Percentiles rank a stretch among this genome's conserved stretches.
These are phyloP conservation scores for Iris macrosiphon DNA, from an alignment of 106 monocot genomes.

Conservation along the genomic window DNA sequence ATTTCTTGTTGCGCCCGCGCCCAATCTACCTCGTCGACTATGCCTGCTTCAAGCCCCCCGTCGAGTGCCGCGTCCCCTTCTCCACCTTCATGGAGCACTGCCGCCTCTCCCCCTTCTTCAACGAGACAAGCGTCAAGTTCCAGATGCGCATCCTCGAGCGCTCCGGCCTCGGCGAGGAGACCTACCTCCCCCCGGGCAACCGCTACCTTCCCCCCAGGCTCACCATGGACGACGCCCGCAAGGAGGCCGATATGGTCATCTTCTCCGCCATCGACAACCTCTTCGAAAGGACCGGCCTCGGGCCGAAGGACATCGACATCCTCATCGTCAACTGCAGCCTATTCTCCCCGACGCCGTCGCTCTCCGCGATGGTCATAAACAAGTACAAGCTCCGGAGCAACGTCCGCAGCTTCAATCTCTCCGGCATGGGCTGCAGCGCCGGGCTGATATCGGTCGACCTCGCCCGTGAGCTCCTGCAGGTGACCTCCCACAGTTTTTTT, in stretches of 20 bases:
- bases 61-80: slow-evolving; percentile 46
- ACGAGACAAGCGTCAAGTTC: slow-evolving; percentile 28
- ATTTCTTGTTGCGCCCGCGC: slow-evolving; percentile 28
- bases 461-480: slow-evolving; percentile 34
- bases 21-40: slow-evolving; percentile 52
- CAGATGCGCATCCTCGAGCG: slow-evolving; percentile 33
- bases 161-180: slow-evolving; percentile 24
- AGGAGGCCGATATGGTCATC: slow-evolving; percentile 35
- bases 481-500: too few species aligned
- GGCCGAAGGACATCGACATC: slow-evolving; percentile 33
- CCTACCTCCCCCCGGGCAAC: slow-evolving; percentile 18
- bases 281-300: slow-evolving; percentile 22
- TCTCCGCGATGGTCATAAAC: slow-evolving; percentile 37
- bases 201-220: slow-evolving; percentile 19
- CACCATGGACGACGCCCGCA: slow-evolving; percentile 20
- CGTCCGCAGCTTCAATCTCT: slow-evolving; percentile 26
- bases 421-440: slow-evolving; percentile 63
- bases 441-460: slow-evolving; percentile 42
- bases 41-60: slow-evolving; percentile 33
- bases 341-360: slow-evolving; percentile 41
- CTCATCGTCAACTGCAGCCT: slow-evolving; percentile 54
- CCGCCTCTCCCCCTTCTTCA: slow-evolving; percentile 11
- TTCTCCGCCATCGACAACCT: slow-evolving; percentile 33
- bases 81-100: slow-evolving; percentile 54
- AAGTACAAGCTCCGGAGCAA: slow-evolving; percentile 34